Evolutionary conservation across 306 rosid genomes (phyloP).

Genomic region (Vigna hirtella): DNA sequence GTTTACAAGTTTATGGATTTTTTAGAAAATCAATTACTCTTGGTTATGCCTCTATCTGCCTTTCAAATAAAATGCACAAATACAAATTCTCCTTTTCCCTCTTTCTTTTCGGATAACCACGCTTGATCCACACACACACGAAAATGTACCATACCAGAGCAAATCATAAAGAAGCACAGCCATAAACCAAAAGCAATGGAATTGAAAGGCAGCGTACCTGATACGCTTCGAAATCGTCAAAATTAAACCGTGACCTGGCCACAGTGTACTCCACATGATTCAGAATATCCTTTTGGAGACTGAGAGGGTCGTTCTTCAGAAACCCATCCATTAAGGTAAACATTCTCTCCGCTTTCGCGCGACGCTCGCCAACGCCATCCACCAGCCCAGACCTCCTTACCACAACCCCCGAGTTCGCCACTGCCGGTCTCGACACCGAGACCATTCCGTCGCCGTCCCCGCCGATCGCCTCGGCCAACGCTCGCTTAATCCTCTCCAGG

Average conservation of each 20-base stretch:
- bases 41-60: not conserved
- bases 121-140: slow-evolving; percentile 1
- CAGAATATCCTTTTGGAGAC: slow-evolving; percentile 78
- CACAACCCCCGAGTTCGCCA: slow-evolving; percentile 55
- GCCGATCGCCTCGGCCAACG: slow-evolving; percentile 63
- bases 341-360: slow-evolving; percentile 72
- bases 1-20: too few species aligned
- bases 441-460: slow-evolving; percentile 35
- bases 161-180: not conserved
- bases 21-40: not conserved
- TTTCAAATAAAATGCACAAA: not conserved
- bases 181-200: slow-evolving; percentile 7
- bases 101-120: not conserved
- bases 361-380: slow-evolving; percentile 48
- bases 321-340: slow-evolving; percentile 70
- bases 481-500: slow-evolving; percentile 65
- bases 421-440: slow-evolving; percentile 33
- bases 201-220: slow-evolving; percentile 53
- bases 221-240: slow-evolving; percentile 81
- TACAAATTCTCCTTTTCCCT: not conserved
- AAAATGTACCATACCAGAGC: not conserved
- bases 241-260: slow-evolving; percentile 74
- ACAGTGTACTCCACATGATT: slow-evolving; percentile 78
- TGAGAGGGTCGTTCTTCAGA: slow-evolving; percentile 71
- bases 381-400: slow-evolving; percentile 65